phyloP scores from a whole-genome alignment of 129 eudicot species.

The Centrapalus pauciflorus region DNA sequence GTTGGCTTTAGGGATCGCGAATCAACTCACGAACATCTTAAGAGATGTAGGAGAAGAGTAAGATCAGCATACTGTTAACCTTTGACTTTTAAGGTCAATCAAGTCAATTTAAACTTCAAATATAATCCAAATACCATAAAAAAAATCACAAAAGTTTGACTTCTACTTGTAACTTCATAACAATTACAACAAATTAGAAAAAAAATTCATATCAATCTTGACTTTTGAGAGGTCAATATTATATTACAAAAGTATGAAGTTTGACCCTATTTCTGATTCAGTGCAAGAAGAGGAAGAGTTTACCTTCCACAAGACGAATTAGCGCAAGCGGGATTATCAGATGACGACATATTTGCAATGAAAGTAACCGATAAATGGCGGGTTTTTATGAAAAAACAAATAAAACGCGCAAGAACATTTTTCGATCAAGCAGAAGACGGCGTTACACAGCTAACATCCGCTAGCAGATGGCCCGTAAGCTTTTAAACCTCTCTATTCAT shows the following conservation, averaged over 20 bases:
- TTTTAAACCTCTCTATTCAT: background rate
- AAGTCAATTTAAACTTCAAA: background rate
- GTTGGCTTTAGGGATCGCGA: slow-evolving; percentile 84
- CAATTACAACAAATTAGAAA: background rate
- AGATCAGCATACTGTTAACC: slow-evolving; percentile 22
- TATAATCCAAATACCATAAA: background rate
- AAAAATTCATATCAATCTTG: background rate
- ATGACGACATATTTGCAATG: slow-evolving; percentile 88
- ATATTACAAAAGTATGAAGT: background rate
- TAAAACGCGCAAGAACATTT: slow-evolving; percentile 84
- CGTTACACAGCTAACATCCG: slow-evolving; percentile 78
- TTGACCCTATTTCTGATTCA: slow-evolving; percentile 25
- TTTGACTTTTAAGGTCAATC: background rate
- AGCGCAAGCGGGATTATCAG: slow-evolving; percentile 85
- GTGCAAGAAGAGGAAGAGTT: slow-evolving; percentile 93
- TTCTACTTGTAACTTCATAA: background rate
- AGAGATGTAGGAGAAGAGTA: slow-evolving; percentile 99
- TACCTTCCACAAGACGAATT: slow-evolving; percentile 95
- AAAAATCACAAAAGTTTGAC: slow-evolving; percentile 8
- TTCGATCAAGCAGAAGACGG: slow-evolving; percentile 93
- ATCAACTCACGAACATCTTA: slow-evolving; percentile 93
- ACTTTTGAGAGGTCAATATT: background rate
- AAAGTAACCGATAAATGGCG: slow-evolving; percentile 96
- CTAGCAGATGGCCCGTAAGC: slow-evolving; percentile 99
- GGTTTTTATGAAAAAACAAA: slow-evolving; percentile 87